Evolutionary conservation across 169 alveolate genomes (phyloP), one percentile per base, ranked within the genome.

Genomic region (Theileria sp.): DNA sequence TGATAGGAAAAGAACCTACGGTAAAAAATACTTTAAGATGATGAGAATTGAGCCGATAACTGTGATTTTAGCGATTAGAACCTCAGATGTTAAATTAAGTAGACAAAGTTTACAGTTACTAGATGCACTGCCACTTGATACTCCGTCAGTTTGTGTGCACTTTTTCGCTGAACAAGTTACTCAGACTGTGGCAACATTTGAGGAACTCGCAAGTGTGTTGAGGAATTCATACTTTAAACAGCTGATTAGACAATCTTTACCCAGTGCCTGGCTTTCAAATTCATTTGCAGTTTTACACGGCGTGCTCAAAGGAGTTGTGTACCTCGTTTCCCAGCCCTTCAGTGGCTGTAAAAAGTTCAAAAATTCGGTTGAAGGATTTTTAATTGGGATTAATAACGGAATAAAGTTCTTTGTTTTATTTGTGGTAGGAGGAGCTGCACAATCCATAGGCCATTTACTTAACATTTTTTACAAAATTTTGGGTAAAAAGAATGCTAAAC

Each of bases 101-200:
- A 86, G 97, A 61, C 92, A 89, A 51, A 92, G 94, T 25, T 75
- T 95, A 91, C 93, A 92, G 79, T 80, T 95, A 25, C 89, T 93
- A 72, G 97, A 95, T 61, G 94, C 96, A 4, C 80, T 95, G 69
- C 98, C 98, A n/a, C 80, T 95, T 51, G 98, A 95, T 75, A 94
- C 98, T 10, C 98, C 98, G 19, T 93, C 94, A 61, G 94, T 95
- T 89, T 86, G 92, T 65, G 88, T 95, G 26, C 95, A 92, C 79
- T 91, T 95, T 32, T 92, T 88, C 62, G 75, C 95, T 26, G 94
- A 92, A 70, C 79, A 92, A 38, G 77, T 94, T 77, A 67, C 79
- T 60, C 92, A 92, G 86, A 66, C 85, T 38, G 93, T 94, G 50
- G 77, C 93, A 69, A 69, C 95, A 32, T 92, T 95, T 94, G 91